phyloP scores from a whole-genome alignment of 2,329 filamentous ascomycete species.

The Emergomyces orientalis region DNA sequence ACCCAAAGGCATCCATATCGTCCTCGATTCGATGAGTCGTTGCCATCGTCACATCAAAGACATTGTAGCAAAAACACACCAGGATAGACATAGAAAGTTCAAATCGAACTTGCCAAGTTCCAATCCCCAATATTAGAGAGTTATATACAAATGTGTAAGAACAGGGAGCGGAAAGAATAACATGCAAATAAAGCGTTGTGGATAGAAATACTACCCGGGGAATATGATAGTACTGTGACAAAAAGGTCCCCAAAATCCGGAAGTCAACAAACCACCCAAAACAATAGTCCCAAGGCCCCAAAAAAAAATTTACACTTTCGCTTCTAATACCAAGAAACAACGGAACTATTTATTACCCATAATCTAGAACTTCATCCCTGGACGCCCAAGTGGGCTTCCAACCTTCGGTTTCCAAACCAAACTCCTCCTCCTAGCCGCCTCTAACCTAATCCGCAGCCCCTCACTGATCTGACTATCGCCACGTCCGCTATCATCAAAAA shows the following conservation, averaged over 20 bases:
- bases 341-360: slow-evolving; percentile 4
- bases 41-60: too few relatives aligned
- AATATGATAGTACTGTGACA: not conserved
- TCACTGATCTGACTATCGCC: slow-evolving; percentile 27
- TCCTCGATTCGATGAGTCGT: too few relatives aligned
- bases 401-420: slow-evolving; percentile 68
- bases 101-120: not conserved
- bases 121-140: not conserved
- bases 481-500: slow-evolving; percentile 28
- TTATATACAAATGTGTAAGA: not conserved
- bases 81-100: not conserved
- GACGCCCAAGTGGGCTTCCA: slow-evolving; percentile 57
- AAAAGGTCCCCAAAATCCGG: not conserved
- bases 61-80: too few relatives aligned
- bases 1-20: not conserved
- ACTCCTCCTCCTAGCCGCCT: slow-evolving; percentile 67
- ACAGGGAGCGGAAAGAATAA: too few relatives aligned
- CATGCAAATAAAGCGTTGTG: too few relatives aligned
- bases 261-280: slow-evolving; percentile 14
- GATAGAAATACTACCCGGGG: too few relatives aligned
- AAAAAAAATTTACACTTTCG: slow-evolving; percentile 9
- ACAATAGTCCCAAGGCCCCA: not conserved
- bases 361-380: slow-evolving; percentile 10
- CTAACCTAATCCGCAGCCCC: slow-evolving; percentile 51
- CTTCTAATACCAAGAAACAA: slow-evolving; percentile 5